Conservation (phyloP, 352 stramenopile species). For the Phytophthora crassamura region DNA sequence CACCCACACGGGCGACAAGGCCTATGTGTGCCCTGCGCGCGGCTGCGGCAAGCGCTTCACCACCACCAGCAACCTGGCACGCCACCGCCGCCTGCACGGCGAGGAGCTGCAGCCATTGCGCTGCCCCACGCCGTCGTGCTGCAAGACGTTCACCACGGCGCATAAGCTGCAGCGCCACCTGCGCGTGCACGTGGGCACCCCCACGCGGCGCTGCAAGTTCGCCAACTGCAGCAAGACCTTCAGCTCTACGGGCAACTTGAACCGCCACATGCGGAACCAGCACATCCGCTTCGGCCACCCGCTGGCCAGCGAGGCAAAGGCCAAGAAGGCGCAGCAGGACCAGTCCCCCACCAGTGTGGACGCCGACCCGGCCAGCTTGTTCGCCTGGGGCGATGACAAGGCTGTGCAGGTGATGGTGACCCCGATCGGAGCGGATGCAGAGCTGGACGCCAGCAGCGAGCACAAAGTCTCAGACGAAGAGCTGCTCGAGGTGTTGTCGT, state of each 20-base stretch:
- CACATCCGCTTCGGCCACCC: conserved; percentile 41
- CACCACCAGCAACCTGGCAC: conserved; percentile 56
- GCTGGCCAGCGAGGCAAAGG: conserved; percentile 18
- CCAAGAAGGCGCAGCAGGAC: conserved; percentile 2
- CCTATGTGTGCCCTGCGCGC: conserved; percentile 47
- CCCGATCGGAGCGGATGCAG: conserved; percentile 18
- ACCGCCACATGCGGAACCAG: conserved; percentile 66
- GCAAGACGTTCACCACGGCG: conserved; percentile 46
- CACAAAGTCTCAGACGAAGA: conserved; percentile 35
- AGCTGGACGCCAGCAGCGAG: conserved; percentile 22
- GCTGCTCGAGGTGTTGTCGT: conserved; percentile 48
- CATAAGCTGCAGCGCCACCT: conserved; percentile 64
- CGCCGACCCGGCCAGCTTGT: conserved; percentile 4
- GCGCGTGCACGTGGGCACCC: conserved; percentile 47
- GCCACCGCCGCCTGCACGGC: conserved; percentile 50
- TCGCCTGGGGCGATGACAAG: conserved; percentile 11
- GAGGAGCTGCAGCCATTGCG: conserved; percentile 35
- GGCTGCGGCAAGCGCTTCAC: conserved; percentile 59
- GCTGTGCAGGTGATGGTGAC: conserved; percentile 1
- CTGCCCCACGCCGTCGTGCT: conserved; percentile 31
- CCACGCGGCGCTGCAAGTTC: conserved; percentile 48
- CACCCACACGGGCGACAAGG: conserved; percentile 57
- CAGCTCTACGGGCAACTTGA: conserved; percentile 66
- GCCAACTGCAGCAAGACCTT: conserved; percentile 67
- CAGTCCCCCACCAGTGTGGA: conserved; percentile 35